Evolutionary conservation across 2,329 filamentous ascomycete genomes (phyloP).

Genomic region (Aspergillus persii): DNA sequence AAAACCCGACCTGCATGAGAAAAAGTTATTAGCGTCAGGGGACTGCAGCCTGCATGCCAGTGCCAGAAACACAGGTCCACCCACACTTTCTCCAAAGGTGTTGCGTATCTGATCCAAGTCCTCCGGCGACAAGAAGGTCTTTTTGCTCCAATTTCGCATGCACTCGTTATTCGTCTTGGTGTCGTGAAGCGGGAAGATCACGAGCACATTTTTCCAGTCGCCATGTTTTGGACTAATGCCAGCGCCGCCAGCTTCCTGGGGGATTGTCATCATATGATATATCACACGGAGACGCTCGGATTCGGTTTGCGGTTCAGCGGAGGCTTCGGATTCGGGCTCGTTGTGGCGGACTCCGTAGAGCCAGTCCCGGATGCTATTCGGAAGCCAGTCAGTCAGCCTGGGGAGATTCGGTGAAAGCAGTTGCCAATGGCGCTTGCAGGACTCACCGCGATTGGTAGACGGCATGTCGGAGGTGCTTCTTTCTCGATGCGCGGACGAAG

Average conservation of each 20-base stretch:
- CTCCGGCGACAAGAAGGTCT: conserved; percentile 47
- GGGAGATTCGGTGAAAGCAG: not conserved
- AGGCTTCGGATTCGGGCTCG: conserved; percentile 67
- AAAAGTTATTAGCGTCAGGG: not conserved
- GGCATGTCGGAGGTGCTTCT: conserved; percentile 72
- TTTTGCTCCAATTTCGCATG: conserved; percentile 70
- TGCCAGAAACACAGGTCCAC: conserved; percentile 2
- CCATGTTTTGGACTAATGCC: conserved; percentile 69
- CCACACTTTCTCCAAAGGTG: conserved; percentile 66
- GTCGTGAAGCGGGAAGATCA: conserved; percentile 79
- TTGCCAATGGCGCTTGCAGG: not conserved
- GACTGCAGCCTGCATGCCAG: not conserved
- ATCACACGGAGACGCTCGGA: conserved; percentile 85
- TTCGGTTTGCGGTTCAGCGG: conserved; percentile 80
- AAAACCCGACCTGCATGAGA: conserved; percentile 72
- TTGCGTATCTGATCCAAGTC: conserved; percentile 75
- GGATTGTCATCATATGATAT: conserved; percentile 77
- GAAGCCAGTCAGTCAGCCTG: not conserved
- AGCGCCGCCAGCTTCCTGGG: conserved; percentile 72
- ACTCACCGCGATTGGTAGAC: conserved; percentile 74
- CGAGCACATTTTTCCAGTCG: conserved; percentile 70
- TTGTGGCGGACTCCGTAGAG: conserved; percentile 83
- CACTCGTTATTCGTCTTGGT: conserved; percentile 72
- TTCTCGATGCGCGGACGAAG: conserved; percentile 73
- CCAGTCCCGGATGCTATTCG: conserved; percentile 80